Evolutionary conservation across 2,329 filamentous ascomycete species (phyloP).

Genomic region (Lasiodiplodia citricola): DNA sequence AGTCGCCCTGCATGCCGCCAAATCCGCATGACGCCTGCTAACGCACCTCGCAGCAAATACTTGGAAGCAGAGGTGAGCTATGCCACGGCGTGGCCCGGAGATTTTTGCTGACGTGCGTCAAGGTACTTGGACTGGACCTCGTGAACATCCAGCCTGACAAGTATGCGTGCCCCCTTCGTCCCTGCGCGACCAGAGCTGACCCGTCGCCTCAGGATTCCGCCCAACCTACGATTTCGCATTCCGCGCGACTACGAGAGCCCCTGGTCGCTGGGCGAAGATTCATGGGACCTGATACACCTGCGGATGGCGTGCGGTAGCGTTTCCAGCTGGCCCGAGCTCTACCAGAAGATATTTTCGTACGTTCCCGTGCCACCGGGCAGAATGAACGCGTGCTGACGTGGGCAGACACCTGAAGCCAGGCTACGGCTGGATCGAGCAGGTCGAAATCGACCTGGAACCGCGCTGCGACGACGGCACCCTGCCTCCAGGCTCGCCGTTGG

Average conservation of each 20-base stretch:
- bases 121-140: slow-evolving; percentile 66
- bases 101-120: slow-evolving; percentile 28
- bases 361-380: slow-evolving; percentile 36
- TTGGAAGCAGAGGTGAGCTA: slow-evolving; percentile 57
- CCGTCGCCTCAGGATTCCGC: slow-evolving; percentile 65
- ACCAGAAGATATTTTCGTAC: slow-evolving; percentile 71
- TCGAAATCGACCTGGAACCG: slow-evolving; percentile 85
- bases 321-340: slow-evolving; percentile 74
- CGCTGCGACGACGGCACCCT: slow-evolving; percentile 71
- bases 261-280: slow-evolving; percentile 71
- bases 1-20: slow-evolving; percentile 38
- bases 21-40: slow-evolving; percentile 33
- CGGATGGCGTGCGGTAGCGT: slow-evolving; percentile 81
- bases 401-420: slow-evolving; percentile 77
- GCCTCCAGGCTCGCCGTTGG: slow-evolving; percentile 61
- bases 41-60: slow-evolving; percentile 54
- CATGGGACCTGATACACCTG: slow-evolving; percentile 84
- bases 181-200: slow-evolving; percentile 30
- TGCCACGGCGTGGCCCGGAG: neutral
- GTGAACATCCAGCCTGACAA: slow-evolving; percentile 64
- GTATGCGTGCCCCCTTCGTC: slow-evolving; percentile 44
- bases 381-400: slow-evolving; percentile 1
- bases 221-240: slow-evolving; percentile 68
- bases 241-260: slow-evolving; percentile 78
- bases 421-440: slow-evolving; percentile 78